Evolutionary conservation across 2,329 filamentous ascomycete genomes (phyloP), one percentile per base, ranked within the genome.

Genomic region (Leptographium flavum): DNA sequence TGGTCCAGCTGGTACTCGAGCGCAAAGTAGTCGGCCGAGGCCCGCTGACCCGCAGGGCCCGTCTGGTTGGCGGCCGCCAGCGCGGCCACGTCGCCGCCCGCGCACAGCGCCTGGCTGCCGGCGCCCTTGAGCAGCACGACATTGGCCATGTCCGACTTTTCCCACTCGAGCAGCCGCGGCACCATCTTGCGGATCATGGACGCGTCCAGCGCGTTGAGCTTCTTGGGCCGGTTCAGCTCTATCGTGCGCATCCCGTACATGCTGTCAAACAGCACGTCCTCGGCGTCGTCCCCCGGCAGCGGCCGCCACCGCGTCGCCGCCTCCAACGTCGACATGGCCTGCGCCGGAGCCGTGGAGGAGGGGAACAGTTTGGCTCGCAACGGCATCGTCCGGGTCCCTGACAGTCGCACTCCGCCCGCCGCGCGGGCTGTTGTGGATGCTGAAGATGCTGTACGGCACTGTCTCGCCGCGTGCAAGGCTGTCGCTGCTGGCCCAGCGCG

Each of bases 1-100:
- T 98, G 92, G 61, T 98, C 85, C 51, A 98, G 79, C 67, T 86
- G 82, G 72, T 96, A 98, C 79, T 98, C 93, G 47, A 92, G 79
- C 13, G 69, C 86, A 61, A 98, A 98, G 71, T 93, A 98, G 43
- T 88, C 79, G 40, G 75, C 69, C 25, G 88, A 94, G 55, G 73
- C 71, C 57, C 80, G 68, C 66, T 86, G 81, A 28, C 88, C 88
- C 53, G 81, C 70, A 4, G 64, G 56, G 1, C 83, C 79, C 48
- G 76, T 57, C 59, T 73, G 64, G 62, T 94, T 95, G 62, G 78
- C 74, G 50, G 74, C 53, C 32, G 87, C 90, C 50, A 98, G 77
- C 37, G 73, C 78, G 17, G 76, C 74, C 35, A 98, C 88, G 62
- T 98, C 92, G 48, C 92, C 92, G 54, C 92, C 92, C 2, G 92